These are phyloP conservation scores for Zygosaccharomyces sapae DNA, from an alignment of 1,139 yeast species.

Conservation along the genomic window DNA sequence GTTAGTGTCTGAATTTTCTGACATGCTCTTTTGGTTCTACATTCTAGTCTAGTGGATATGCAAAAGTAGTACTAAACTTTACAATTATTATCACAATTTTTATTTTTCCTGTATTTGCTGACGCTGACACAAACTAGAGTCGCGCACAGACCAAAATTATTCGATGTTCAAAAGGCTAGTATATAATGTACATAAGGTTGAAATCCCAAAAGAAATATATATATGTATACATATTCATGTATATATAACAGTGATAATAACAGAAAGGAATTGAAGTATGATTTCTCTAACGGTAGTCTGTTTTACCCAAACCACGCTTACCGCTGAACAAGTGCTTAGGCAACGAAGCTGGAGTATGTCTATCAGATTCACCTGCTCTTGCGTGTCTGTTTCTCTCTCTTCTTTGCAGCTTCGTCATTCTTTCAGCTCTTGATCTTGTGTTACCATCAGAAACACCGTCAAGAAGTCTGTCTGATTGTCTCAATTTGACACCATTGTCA, in stretches of 20 bases:
- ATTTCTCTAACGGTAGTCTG: slow-evolving; percentile 47
- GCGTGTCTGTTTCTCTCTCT: slow-evolving; percentile 91
- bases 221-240: background rate
- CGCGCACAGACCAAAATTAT: slow-evolving; percentile 1
- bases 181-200: slow-evolving; percentile 1
- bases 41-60: background rate
- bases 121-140: slow-evolving; percentile 6
- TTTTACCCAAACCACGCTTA: slow-evolving; percentile 90
- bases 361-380: slow-evolving; percentile 93
- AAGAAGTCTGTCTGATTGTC: slow-evolving; percentile 75
- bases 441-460: slow-evolving; percentile 85
- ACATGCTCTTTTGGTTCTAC: background rate
- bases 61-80: background rate
- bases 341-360: slow-evolving; percentile 77
- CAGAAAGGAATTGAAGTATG: background rate
- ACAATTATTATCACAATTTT: background rate
- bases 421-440: slow-evolving; percentile 79
- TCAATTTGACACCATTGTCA: slow-evolving; percentile 41
- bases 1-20: background rate
- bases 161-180: slow-evolving; percentile 1
- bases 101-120: background rate
- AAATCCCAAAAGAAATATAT: no score
- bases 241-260: background rate
- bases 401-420: slow-evolving; percentile 83
- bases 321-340: slow-evolving; percentile 96